These are phyloP conservation scores for Lolium perenne DNA, from an alignment of 176 grass and related monocot species.

Conservation along the genomic window DNA sequence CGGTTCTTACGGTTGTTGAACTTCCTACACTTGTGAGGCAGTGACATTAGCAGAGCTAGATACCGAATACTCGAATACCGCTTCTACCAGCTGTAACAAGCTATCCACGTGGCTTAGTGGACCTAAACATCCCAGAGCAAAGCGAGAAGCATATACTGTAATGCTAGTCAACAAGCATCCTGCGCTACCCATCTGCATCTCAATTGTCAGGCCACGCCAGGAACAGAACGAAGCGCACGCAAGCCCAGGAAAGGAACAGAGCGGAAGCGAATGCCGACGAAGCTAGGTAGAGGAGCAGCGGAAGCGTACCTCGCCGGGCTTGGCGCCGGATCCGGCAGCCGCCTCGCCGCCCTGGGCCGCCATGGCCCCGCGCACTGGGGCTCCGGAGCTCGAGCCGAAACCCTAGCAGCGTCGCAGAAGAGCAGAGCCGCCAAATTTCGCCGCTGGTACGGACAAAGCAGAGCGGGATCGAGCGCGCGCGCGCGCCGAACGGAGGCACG, in stretches of 20 bases:
- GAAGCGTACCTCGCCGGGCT: slow-evolving; percentile 53
- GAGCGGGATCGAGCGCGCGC: slow-evolving; percentile 4
- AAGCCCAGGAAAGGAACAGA: background rate
- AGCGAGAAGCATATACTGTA: background rate
- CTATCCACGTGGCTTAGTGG: background rate
- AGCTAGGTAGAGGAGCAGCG: background rate
- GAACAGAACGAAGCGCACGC: background rate
- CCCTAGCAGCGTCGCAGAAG: background rate
- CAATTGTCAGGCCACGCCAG: background rate
- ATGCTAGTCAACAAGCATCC: too few species aligned
- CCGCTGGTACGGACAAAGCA: background rate
- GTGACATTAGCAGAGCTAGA: background rate
- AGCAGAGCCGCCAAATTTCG: background rate
- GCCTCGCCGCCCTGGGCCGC: slow-evolving; percentile 60
- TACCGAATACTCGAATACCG: background rate
- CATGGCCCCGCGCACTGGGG: slow-evolving; percentile 34
- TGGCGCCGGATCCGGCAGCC: slow-evolving; percentile 38
- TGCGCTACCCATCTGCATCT: background rate
- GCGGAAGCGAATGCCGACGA: background rate
- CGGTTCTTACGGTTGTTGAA: background rate
- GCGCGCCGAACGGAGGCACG: background rate
- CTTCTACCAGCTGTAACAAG: background rate
- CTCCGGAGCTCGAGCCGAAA: slow-evolving; percentile 29
- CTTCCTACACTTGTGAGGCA: background rate
- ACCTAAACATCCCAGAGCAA: slow-evolving; percentile 7